Evolutionary conservation across 495 filamentous ascomycete genomes (phyloP), one percentile per base, ranked within the genome.

Genomic region (Annulohypoxylon stygium): DNA sequence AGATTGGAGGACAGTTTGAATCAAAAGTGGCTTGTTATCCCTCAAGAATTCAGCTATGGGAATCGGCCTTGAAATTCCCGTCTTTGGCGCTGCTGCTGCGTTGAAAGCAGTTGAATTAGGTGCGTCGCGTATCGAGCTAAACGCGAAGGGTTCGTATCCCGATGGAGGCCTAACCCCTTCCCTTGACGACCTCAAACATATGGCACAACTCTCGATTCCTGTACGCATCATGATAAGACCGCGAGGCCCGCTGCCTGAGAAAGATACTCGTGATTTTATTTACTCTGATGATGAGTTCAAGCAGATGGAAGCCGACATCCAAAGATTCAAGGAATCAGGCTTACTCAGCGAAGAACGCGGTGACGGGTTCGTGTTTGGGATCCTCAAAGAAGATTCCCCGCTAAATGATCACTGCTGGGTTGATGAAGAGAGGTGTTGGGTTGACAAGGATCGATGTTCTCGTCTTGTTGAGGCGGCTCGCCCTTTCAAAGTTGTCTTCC

Each of bases 151-250:
- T 0, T 85, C 83, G 0, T 85, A 85, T 67, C 62, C 65, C 20
- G 75, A 75, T 8, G 82, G 81, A 14, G 83, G 82, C 1, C 72
- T 78, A n/a, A 83, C 83, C 0, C 83, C 82, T 5, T 73, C 78
- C 7, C 33, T 73, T 2, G 48, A 73, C 18, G 67, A 80, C 34
- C 55, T 71, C 8, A n/a, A 62, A 8, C 25, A 37, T 20, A 41
- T 59, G 33, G 54, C 75, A 4, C n/a, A 39, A 1, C 30, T 67
- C 14, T 4, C 59, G 23, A 45, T 78, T 30, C 71, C 80, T 2
- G 66, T 84, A 1, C 81, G 81, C 2, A 62, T 86, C 60, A 86
- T 86, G 83, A 85, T 86, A 59, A 76, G 83, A n/a, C 83, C 83
- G 2, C 78, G 81, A 18, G 81, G 81, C 7, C 70, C 79, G 2